A percentile compares a stretch with the other conserved stretches of the same genome.
These are phyloP conservation scores for Apostasia shenzhenica DNA, from an alignment of 106 monocot species.

Conservation along the genomic window DNA sequence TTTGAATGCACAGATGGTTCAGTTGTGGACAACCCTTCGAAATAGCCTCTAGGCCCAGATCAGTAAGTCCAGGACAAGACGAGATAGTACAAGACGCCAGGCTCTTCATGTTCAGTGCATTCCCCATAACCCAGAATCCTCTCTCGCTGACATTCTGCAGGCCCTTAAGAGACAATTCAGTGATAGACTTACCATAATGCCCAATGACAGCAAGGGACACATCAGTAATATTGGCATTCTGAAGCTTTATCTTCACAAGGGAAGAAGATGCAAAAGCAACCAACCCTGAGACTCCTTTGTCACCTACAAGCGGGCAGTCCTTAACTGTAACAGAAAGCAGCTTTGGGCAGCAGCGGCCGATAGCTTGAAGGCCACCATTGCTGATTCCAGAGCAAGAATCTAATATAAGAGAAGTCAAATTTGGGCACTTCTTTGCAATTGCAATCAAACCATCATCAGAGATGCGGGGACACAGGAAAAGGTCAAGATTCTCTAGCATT, in stretches of 20 bases:
- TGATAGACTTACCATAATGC: slow-evolving; percentile 54
- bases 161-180: slow-evolving; percentile 30
- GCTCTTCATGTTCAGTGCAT: slow-evolving; percentile 49
- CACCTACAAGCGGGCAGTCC: slow-evolving; percentile 53
- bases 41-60: slow-evolving; percentile 55
- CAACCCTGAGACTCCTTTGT: slow-evolving; percentile 59
- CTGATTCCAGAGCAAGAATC: slow-evolving; percentile 49
- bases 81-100: slow-evolving; percentile 33
- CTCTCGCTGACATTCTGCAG: slow-evolving; percentile 54
- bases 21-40: slow-evolving; percentile 61
- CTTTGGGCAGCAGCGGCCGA: slow-evolving; percentile 57
- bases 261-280: slow-evolving; percentile 48
- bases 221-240: slow-evolving; percentile 51
- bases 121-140: slow-evolving; percentile 96
- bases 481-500: slow-evolving; percentile 59
- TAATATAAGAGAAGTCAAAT: slow-evolving; percentile 36
- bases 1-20: slow-evolving; percentile 38
- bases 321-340: slow-evolving; percentile 52
- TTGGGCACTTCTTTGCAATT: slow-evolving; percentile 66
- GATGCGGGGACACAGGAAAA: slow-evolving; percentile 51
- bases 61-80: slow-evolving; percentile 60
- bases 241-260: slow-evolving; percentile 52
- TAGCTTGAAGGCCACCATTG: slow-evolving; percentile 53
- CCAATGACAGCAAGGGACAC: slow-evolving; percentile 66
- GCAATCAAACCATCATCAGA: slow-evolving; percentile 65